Evolutionary conservation across 2,329 filamentous ascomycete genomes (phyloP), one percentile per base, ranked within the genome.

Genomic region (Laburnicola sp.): DNA sequence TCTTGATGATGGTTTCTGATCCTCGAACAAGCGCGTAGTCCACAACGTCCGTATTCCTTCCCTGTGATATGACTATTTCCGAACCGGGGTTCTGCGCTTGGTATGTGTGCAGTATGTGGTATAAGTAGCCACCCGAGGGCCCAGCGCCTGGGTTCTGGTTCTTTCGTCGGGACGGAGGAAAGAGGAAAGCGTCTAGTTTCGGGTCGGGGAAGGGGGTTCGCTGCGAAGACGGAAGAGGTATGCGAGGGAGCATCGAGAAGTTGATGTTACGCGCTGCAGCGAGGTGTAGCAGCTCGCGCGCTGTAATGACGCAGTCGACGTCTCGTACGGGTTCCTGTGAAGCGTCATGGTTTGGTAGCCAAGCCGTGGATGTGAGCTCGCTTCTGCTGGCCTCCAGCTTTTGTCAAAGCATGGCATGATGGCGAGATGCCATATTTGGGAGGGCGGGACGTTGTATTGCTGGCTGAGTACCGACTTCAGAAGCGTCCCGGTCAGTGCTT

Each of bases 391-490:
- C 94, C 75, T 99, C 94, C 26, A 99, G 82, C 74, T 99, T 99
- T 99, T 99, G 73, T 99, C 94, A 72, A 99, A 97, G 73, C 94
- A 99, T 21, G 94, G 94, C 94, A 99, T 99, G 39, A 99, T 81
- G 9, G 93, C 91, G 46, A 97, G 75, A 73, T 97, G 93, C 90
- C 93, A 99, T 69, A 99, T 91, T 60, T 86, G 84, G 56, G 86
- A 85, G 0, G 91, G 88, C 0, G 86, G 74, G 42, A 97, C 85
- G 30, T 84, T 84, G 55, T 92, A 81, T 45, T 78, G 81, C 59
- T 83, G 84, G 72, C 88, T 91, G 31, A 99, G 76, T 0, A 88
- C 84, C 0, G 91, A 93, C 74, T 99, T 99, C 48, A 99, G 72
- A 36, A 97, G 80, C 0, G 91, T 97, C 9, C 94, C 94, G 58